These are phyloP conservation scores for Salicornia ramosissima DNA, from an alignment of 148 eudicot species.

Conservation along the genomic window DNA sequence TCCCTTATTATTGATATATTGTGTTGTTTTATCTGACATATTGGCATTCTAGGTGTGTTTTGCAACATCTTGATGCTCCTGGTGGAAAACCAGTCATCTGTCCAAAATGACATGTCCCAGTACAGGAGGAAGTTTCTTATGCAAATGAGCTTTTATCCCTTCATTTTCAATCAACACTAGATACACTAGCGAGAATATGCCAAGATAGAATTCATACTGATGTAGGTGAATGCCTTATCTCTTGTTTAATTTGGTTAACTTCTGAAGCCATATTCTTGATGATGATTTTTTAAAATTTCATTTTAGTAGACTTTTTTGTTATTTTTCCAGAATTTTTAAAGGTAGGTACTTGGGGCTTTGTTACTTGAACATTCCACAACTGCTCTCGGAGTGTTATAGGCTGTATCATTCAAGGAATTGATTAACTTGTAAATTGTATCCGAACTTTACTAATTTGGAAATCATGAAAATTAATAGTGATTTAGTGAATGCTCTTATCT, in stretches of 20 bases:
- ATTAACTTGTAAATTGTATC: too few species aligned
- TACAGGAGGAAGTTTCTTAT: slow-evolving; percentile 63
- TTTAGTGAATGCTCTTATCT: too few species aligned
- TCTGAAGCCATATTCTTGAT: not conserved
- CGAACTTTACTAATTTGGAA: too few species aligned
- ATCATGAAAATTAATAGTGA: too few species aligned
- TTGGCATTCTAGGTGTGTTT: slow-evolving; percentile 55
- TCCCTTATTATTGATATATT: too few species aligned
- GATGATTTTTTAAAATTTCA: too few species aligned
- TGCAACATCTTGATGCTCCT: slow-evolving; percentile 54
- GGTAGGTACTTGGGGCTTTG: not conserved
- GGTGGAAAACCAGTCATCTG: slow-evolving; percentile 40
- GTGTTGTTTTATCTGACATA: slow-evolving; percentile 5
- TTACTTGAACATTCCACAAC: not conserved
- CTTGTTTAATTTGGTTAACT: not conserved
- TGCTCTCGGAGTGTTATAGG: too few species aligned
- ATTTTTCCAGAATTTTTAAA: not conserved
- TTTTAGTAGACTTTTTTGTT: too few species aligned
- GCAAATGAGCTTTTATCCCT: slow-evolving; percentile 86
- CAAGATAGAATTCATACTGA: slow-evolving; percentile 74
- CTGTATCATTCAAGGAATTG: too few species aligned
- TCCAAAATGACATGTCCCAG: slow-evolving; percentile 92
- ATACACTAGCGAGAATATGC: slow-evolving; percentile 71
- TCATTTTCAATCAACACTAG: slow-evolving; percentile 81
- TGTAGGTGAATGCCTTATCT: slow-evolving; percentile 49